A percentile compares a stretch with the other conserved stretches of the same genome.
phyloP scores from a whole-genome alignment of 2,329 filamentous ascomycete genomes.

The Neopestalotiopsis sp. region DNA sequence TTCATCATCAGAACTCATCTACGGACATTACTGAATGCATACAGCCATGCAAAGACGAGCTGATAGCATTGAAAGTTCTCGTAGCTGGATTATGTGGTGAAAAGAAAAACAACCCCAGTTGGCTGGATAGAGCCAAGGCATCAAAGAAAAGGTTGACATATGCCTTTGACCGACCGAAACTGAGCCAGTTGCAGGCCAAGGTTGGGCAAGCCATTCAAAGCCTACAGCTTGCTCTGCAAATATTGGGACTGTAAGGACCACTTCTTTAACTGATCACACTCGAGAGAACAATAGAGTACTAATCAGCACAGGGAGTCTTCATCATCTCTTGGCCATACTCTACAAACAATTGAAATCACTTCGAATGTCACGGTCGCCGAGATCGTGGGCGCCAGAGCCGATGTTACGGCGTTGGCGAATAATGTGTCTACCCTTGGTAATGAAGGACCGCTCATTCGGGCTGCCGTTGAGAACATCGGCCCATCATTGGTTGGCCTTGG shows the following conservation, averaged over 20 bases:
- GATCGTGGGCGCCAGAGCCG: neutral
- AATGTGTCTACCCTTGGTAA: neutral
- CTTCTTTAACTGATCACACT: too few relatives aligned
- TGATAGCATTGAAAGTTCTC: conserved; percentile 10
- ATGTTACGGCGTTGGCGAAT: neutral
- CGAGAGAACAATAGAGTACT: too few relatives aligned
- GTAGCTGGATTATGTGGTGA: conserved; percentile 17
- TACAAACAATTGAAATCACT: conserved; percentile 10
- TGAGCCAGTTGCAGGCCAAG: conserved; percentile 12
- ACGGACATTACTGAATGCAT: neutral
- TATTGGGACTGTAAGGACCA: conserved; percentile 19
- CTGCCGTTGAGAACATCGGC: neutral
- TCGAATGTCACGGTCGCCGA: neutral
- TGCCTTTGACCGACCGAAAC: conserved; percentile 20
- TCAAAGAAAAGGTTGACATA: conserved; percentile 18
- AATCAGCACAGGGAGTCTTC: too few relatives aligned
- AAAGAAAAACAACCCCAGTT: neutral
- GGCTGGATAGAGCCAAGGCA: neutral
- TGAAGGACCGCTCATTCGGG: neutral
- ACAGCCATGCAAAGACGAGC: conserved; percentile 12
- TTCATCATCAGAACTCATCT: conserved; percentile 7
- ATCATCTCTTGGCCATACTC: neutral
- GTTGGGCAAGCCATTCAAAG: conserved; percentile 18
- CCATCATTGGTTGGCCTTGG: neutral
- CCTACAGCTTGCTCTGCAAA: conserved; percentile 22